Conservation (phyloP, 768 basidiomycete genomes). For the Hygrocybe punicea region DNA sequence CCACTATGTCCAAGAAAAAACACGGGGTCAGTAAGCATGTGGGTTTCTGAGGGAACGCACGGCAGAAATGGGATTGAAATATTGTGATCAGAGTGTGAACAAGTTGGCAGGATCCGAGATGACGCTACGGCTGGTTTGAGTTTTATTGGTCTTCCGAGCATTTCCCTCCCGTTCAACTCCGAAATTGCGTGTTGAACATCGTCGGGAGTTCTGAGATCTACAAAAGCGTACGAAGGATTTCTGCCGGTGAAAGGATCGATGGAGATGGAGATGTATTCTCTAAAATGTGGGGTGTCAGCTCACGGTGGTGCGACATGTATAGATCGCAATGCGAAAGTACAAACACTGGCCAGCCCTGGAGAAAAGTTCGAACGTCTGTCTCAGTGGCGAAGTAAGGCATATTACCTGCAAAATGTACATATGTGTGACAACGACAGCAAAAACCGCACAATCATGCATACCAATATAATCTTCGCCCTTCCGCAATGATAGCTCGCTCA, state of each 20-base stretch:
- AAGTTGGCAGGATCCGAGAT: background rate
- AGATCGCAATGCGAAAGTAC: background rate
- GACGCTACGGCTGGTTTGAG: background rate
- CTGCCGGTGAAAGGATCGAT: slow-evolving; percentile 1
- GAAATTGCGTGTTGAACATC: background rate
- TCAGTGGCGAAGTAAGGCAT: background rate
- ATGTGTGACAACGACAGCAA: no score
- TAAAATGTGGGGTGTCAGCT: no score
- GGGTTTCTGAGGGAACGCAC: background rate
- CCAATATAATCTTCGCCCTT: background rate
- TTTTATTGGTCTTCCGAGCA: background rate
- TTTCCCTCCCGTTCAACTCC: background rate
- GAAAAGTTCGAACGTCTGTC: background rate
- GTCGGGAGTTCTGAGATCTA: background rate
- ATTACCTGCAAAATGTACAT: background rate
- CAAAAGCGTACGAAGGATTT: background rate
- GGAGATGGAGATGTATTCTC: background rate
- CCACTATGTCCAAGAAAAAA: background rate
- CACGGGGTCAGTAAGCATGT: background rate
- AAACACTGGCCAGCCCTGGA: background rate
- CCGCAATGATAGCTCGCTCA: background rate
- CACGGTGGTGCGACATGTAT: no score
- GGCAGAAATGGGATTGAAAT: background rate
- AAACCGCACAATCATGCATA: no score
- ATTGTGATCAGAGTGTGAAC: background rate